Percentiles rank a stretch among this genome's conserved stretches.
These are phyloP conservation scores for Cylindrotheca fusiformis DNA, from an alignment of 108 stramenopile species.

Conservation along the genomic window DNA sequence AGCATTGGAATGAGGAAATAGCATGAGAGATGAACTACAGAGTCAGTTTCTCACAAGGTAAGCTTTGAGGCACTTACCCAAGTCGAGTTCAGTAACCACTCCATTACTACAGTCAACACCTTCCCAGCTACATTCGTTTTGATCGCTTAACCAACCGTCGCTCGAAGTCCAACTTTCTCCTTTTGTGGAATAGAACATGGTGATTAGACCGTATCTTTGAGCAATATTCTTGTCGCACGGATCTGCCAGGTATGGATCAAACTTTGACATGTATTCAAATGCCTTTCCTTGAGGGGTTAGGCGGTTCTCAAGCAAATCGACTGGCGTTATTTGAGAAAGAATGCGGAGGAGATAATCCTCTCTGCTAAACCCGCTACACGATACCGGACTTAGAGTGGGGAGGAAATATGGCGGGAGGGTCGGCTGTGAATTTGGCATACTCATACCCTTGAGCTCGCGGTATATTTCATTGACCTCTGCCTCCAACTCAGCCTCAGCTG, in stretches of 20 bases:
- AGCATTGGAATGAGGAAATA: background rate
- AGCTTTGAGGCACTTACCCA: slow-evolving; percentile 19
- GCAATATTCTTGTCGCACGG: slow-evolving; percentile 18
- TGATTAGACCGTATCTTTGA: slow-evolving; percentile 44
- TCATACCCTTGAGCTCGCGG: background rate
- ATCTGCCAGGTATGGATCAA: slow-evolving; percentile 15
- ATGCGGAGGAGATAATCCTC: slow-evolving; percentile 8
- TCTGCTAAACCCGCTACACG: background rate
- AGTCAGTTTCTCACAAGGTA: background rate
- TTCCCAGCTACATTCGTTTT: slow-evolving; percentile 48
- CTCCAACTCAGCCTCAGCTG: background rate
- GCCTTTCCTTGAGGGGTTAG: slow-evolving; percentile 33
- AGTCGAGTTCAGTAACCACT: slow-evolving; percentile 10
- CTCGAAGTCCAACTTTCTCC: slow-evolving; percentile 25
- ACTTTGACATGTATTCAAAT: slow-evolving; percentile 10
- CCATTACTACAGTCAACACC: slow-evolving; percentile 42
- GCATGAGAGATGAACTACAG: background rate
- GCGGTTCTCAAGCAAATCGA: slow-evolving; percentile 5
- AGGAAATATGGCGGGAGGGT: background rate
- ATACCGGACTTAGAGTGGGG: background rate
- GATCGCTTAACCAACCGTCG: slow-evolving; percentile 21
- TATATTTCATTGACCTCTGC: background rate
- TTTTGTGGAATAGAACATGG: slow-evolving; percentile 40
- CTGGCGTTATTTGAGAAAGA: slow-evolving; percentile 15
- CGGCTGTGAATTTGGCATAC: background rate